phyloP scores from a whole-genome alignment of 257 asterid genomes.

The Penstemon barbatus region DNA sequence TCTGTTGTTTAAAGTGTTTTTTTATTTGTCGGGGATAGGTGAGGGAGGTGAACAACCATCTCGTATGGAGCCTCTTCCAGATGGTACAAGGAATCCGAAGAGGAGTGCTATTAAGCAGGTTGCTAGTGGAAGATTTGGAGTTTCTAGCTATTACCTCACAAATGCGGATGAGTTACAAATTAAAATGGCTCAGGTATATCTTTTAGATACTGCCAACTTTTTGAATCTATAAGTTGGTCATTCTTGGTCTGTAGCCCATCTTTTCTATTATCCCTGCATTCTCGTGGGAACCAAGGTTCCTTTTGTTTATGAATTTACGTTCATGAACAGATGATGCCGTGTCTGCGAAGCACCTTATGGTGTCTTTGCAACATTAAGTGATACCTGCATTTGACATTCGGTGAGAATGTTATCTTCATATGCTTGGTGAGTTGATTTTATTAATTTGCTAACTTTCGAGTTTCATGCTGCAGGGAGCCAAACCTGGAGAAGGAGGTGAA shows the following conservation, averaged over 20 bases:
- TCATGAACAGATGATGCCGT: constrained; percentile 64
- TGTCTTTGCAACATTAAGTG: constrained; percentile 56
- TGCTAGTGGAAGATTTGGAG: constrained; percentile 99
- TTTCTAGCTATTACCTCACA: constrained; percentile 93
- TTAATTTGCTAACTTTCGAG: constrained; percentile 30
- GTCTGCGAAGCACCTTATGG: constrained; percentile 54
- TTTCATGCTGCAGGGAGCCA: constrained; percentile 81
- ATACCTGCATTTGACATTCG: constrained; percentile 48
- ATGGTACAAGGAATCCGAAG: constrained; percentile 85
- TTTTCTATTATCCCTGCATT: constrained; percentile 7
- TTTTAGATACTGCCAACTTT: neutral
- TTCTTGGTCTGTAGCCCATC: constrained; percentile 14
- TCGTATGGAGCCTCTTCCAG: constrained; percentile 92
- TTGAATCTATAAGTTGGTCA: neutral
- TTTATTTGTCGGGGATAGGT: constrained; percentile 42
- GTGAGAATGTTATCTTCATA: constrained; percentile 40
- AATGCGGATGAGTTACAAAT: constrained; percentile 95
- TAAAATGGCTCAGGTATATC: constrained; percentile 96
- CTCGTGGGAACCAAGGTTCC: constrained; percentile 38
- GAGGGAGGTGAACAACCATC: constrained; percentile 99
- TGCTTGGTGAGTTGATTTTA: constrained; percentile 2
- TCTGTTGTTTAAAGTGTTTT: constrained; percentile 12
- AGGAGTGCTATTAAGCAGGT: constrained; percentile 99
- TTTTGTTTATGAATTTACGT: constrained; percentile 53
- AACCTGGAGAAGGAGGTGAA: constrained; percentile 99